These are phyloP conservation scores for Margaritispora aquatica DNA, from an alignment of 495 filamentous ascomycete species.

Conservation along the genomic window DNA sequence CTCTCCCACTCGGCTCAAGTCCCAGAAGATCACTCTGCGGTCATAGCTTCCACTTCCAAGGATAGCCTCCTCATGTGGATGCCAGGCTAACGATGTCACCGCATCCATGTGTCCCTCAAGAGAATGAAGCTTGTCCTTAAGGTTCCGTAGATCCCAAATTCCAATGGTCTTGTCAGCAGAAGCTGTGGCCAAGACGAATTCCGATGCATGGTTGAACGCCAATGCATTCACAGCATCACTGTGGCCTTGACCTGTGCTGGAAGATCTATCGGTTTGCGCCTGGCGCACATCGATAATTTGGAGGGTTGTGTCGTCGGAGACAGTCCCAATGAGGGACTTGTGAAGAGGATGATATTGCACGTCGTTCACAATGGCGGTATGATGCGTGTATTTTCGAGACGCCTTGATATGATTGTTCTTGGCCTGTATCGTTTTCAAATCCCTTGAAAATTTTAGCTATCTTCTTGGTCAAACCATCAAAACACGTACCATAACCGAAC, in stretches of 20 bases:
- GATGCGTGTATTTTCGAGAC: constrained; percentile 73
- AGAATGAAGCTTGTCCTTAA: constrained; percentile 78
- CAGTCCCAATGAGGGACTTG: constrained; percentile 76
- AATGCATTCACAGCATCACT: constrained; percentile 90
- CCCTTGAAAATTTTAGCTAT: constrained; percentile 43
- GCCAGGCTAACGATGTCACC: constrained; percentile 89
- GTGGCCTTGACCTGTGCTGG: constrained; percentile 58
- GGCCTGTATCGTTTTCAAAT: constrained; percentile 64
- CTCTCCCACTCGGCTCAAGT: constrained; percentile 81
- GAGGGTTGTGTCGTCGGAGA: constrained; percentile 91
- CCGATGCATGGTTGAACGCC: constrained; percentile 83
- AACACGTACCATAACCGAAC: constrained; percentile 76
- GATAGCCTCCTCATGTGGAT: constrained; percentile 81
- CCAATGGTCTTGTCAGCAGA: constrained; percentile 93
- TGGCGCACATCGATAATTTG: constrained; percentile 83
- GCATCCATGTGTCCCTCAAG: constrained; percentile 80
- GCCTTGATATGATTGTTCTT: constrained; percentile 66
- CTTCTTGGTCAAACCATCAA: not conserved
- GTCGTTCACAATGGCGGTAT: constrained; percentile 89
- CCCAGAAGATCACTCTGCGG: constrained; percentile 93
- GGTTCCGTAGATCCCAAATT: constrained; percentile 89
- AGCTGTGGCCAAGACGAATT: constrained; percentile 83
- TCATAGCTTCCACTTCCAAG: constrained; percentile 90
- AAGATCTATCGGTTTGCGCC: constrained; percentile 51
- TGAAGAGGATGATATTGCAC: constrained; percentile 89